Conservation (phyloP, 805 yeast genomes). For the Dipodascus albidus region DNA sequence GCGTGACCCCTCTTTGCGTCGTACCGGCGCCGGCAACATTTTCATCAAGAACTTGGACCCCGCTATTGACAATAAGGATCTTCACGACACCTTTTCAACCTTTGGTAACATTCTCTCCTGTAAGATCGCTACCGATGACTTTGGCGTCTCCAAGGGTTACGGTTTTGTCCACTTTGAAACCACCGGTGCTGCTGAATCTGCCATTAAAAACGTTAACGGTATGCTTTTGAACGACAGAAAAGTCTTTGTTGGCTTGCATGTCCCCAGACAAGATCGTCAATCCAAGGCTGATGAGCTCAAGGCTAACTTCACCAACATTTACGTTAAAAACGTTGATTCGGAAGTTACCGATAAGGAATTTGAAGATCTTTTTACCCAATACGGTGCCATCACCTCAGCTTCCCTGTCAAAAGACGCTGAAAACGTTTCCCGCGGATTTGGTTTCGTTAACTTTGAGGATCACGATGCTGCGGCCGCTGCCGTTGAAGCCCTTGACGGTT, state of each 20-base stretch:
- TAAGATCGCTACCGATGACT: constrained; percentile 91
- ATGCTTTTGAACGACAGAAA: constrained; percentile 94
- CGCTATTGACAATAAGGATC: constrained; percentile 96
- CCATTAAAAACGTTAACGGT: constrained; percentile 95
- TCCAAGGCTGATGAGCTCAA: constrained; percentile 81
- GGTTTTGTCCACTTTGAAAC: constrained; percentile 97
- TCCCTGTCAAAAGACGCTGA: constrained; percentile 69
- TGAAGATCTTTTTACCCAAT: constrained; percentile 55
- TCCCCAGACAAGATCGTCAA: constrained; percentile 87
- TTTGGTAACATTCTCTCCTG: constrained; percentile 94
- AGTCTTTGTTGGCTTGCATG: constrained; percentile 91
- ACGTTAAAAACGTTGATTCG: constrained; percentile 76
- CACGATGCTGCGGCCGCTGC: constrained; percentile 88
- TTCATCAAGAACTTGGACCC: constrained; percentile 98
- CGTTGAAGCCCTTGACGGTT: constrained; percentile 82
- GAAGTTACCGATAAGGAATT: constrained; percentile 46
- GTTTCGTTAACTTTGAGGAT: constrained; percentile 81
- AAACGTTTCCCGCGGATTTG: constrained; percentile 91
- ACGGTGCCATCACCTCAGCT: constrained; percentile 76
- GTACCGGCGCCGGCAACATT: constrained; percentile 91
- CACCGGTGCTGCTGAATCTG: constrained; percentile 84
- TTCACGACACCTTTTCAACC: constrained; percentile 95
- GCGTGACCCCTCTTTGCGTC: constrained; percentile 93
- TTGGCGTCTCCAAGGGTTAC: constrained; percentile 87
- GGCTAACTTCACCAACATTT: constrained; percentile 91